Evolutionary conservation across 345 rosid genomes (phyloP).

Genomic region (Leavenworthia alabamica): DNA sequence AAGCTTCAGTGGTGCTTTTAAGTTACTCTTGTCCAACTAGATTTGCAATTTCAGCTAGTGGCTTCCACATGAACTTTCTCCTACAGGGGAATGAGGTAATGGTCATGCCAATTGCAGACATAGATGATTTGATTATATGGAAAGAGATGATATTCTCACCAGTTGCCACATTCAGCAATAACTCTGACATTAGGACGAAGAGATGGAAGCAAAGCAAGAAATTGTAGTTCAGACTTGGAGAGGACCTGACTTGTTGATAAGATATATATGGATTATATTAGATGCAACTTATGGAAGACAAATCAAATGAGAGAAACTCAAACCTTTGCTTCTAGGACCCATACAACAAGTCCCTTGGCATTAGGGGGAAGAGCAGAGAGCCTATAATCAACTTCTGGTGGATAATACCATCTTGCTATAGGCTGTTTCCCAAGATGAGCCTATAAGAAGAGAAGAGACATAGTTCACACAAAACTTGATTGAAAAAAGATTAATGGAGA

Average conservation of each 20-base stretch:
- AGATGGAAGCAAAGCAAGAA: constrained; percentile 79
- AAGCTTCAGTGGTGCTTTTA: not conserved
- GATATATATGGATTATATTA: not conserved
- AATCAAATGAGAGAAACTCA: not conserved
- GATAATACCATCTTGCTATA: constrained; percentile 91
- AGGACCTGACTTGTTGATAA: constrained; percentile 45
- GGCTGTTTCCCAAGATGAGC: constrained; percentile 93
- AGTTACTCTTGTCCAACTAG: constrained; percentile 27
- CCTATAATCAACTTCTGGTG: constrained; percentile 86
- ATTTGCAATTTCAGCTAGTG: constrained; percentile 71
- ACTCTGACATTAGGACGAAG: constrained; percentile 84
- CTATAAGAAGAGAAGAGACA: constrained; percentile 28
- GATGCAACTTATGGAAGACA: not conserved
- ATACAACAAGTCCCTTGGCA: constrained; percentile 83
- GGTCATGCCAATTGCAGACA: not conserved
- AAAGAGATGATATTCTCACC: constrained; percentile 36
- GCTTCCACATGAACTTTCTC: constrained; percentile 88
- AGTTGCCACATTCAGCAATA: constrained; percentile 84
- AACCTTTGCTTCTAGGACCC: constrained; percentile 94
- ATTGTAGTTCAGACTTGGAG: constrained; percentile 79
- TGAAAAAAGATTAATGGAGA: not conserved
- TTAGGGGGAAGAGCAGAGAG: constrained; percentile 59
- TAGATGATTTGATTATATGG: not conserved
- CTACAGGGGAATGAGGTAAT: constrained; percentile 29
- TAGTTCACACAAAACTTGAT: not conserved